Base-by-base conservation (phyloP, 164 flowering plant genomes). In the Vitis amurensis region DNA sequence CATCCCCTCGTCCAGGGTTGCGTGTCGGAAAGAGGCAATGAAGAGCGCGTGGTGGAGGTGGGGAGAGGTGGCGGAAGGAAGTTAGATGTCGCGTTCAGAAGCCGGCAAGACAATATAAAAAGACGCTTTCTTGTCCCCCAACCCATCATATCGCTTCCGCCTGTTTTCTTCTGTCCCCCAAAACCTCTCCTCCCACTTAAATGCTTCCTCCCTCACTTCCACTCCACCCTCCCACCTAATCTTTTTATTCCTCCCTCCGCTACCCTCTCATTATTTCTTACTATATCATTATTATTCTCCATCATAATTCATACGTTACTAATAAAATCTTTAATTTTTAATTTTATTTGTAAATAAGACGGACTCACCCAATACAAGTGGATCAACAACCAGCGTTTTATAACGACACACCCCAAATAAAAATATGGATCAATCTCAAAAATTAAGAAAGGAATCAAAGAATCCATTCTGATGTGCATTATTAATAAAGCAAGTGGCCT, bases 71-170 rank as follows among this genome's bases (percentile, higher is more conserved):
- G 61, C 15, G 65, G 30, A n/a, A 52, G 74, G 76, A 69, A 64
- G 73, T 71, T 78, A 68, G 0, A 57, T 70, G 80, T 78, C 77
- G 67, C 60, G 62, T 13, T 71, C 70, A 64, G 62, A 52, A 55
- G 17, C 78, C 81, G 78, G 75, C 81, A 78, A 64, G 8, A 56
- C 73, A 75, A 75, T 68, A 52, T 47, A 14, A 56, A 78, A 78
- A 72, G 81, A 73, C 74, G 78, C 78, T 75, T 75, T 72, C 65
- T 63, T 78, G 81, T 78, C 78, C 71, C 78, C 78, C 71, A 64
- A 47, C 55, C 57, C 67, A 68, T 78, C 75, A 68, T 75, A 48
- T 56, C 67, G 49, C 68, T 66, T 68, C 64, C 9, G 61, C 50
- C 55, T 75, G 71, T 68, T 69, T 75, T 62, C 68, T 70, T 47